A percentile compares a stretch with the other conserved stretches of the same genome.
phyloP scores from a whole-genome alignment of 1,139 yeast species.

The Lodderomyces orthopsilosis region DNA sequence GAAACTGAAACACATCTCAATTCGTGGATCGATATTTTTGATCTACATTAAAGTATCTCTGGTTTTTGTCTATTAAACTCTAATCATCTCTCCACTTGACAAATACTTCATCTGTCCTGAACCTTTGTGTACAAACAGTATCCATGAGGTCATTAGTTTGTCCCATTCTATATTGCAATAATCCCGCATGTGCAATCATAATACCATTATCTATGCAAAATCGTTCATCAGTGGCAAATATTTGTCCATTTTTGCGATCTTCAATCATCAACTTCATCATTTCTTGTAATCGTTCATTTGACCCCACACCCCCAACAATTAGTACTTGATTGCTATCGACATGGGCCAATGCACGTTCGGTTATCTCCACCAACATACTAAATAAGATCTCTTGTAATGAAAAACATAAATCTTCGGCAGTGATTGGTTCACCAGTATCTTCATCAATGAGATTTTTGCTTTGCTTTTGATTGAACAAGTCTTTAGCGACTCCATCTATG shows the following conservation, averaged over 20 bases:
- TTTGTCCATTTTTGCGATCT: constrained; percentile 76
- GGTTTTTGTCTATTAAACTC: background rate
- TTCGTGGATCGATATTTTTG: constrained; percentile 11
- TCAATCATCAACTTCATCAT: constrained; percentile 95
- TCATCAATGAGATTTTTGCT: constrained; percentile 46
- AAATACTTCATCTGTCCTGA: constrained; percentile 88
- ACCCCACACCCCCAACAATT: constrained; percentile 98
- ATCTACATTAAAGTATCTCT: background rate
- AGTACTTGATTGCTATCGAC: constrained; percentile 86
- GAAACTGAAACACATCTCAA: constrained; percentile 5
- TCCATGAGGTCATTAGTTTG: constrained; percentile 56
- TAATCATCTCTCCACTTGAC: constrained; percentile 81
- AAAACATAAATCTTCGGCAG: constrained; percentile 86
- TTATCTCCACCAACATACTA: constrained; percentile 96
- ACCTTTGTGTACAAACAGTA: constrained; percentile 89
- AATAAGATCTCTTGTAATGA: constrained; percentile 89
- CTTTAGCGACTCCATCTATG: constrained; percentile 77
- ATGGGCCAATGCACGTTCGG: constrained; percentile 98
- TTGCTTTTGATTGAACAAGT: constrained; percentile 51
- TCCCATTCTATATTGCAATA: constrained; percentile 83
- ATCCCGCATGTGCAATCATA: constrained; percentile 98
- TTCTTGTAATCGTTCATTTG: constrained; percentile 83
- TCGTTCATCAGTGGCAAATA: constrained; percentile 93
- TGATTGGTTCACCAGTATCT: constrained; percentile 56
- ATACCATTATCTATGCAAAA: constrained; percentile 97